Base-by-base conservation (phyloP, 208 protist species). In the Acanthamoeba quina region DNA sequence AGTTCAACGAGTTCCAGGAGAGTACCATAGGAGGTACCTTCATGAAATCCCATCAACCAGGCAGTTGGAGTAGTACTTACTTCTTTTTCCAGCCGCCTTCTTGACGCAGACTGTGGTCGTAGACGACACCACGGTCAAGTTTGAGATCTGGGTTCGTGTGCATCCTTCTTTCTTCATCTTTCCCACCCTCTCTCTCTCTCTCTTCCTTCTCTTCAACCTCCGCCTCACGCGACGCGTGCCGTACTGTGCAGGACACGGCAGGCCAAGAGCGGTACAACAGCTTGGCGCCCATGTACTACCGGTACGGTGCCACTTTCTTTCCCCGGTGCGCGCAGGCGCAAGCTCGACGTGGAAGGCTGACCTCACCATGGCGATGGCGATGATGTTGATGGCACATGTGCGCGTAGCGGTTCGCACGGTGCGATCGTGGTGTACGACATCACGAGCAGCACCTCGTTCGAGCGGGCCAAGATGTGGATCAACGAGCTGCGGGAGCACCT, bases 1-100 rank as follows among this genome's bases (percentile, higher is more conserved):
- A 99, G 94, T 99, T 99, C 94, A 97, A 98, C 78, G 98, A 99
- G 85, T 98, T 98, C 94, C 98, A 99, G 95, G 98, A 99, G 96
- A 97, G 95, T 78, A 99, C 98, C 19, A 99, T 99, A 82, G 98
- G 98, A 49, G 98, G 97, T 98, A 49, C 64, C 13, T 21, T 15
- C 52, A 21, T 9, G 1, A 64, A 64, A 21, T 6, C 26, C 26
- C 24, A 72, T 26, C 64, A 11, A 31, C n/a, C 5, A 47, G 41
- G 9, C 9, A 5, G 41, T 1, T n/a, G n/a, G n/a, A n/a, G n/a
- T n/a, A 47, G 41, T 37, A 72, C n/a, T 44, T 1, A 24, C 24
- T 0, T n/a, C 68, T 24, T 76, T n/a, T 5, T 31, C 1, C 93
- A 98, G 98, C 98, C 19, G 98, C 98, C 7, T 99, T 99, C 94